phyloP scores from a whole-genome alignment of 2,329 filamentous ascomycete species.

The Daldinia eschscholtzii region DNA sequence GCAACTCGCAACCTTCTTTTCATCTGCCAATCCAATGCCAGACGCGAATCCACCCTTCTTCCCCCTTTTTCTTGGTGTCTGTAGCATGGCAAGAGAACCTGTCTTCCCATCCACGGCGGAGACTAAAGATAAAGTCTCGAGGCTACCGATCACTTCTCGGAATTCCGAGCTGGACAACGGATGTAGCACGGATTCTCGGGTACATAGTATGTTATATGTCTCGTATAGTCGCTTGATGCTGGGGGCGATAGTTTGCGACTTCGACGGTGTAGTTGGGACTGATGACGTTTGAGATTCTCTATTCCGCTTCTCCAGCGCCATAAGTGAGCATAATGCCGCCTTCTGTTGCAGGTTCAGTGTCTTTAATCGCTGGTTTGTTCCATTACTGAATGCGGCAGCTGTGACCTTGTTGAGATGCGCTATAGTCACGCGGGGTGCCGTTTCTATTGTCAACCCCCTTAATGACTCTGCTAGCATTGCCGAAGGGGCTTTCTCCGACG shows the following conservation, averaged over 20 bases:
- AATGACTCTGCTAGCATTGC: constrained; percentile 67
- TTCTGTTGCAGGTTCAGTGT: constrained; percentile 96
- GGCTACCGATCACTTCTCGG: constrained; percentile 87
- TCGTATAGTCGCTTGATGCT: constrained; percentile 88
- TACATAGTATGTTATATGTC: constrained; percentile 86
- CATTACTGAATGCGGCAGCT: constrained; percentile 89
- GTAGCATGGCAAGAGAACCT: constrained; percentile 72
- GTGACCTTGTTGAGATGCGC: constrained; percentile 93
- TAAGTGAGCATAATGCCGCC: constrained; percentile 88
- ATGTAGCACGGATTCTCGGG: constrained; percentile 87
- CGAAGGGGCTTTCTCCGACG: constrained; percentile 58
- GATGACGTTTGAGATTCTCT: constrained; percentile 62
- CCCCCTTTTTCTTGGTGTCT: constrained; percentile 79
- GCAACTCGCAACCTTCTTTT: constrained; percentile 82
- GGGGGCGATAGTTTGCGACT: constrained; percentile 72
- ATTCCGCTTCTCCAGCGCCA: constrained; percentile 85
- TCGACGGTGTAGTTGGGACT: constrained; percentile 69
- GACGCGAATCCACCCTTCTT: constrained; percentile 65
- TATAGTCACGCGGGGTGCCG: constrained; percentile 88
- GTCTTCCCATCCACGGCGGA: constrained; percentile 77
- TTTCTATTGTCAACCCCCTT: constrained; percentile 76
- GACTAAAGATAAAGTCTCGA: constrained; percentile 89
- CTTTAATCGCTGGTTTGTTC: constrained; percentile 84
- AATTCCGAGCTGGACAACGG: constrained; percentile 93
- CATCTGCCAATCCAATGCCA: constrained; percentile 70